Conservation (phyloP, 768 basidiomycete genomes). For the Jaapia argillacea region DNA sequence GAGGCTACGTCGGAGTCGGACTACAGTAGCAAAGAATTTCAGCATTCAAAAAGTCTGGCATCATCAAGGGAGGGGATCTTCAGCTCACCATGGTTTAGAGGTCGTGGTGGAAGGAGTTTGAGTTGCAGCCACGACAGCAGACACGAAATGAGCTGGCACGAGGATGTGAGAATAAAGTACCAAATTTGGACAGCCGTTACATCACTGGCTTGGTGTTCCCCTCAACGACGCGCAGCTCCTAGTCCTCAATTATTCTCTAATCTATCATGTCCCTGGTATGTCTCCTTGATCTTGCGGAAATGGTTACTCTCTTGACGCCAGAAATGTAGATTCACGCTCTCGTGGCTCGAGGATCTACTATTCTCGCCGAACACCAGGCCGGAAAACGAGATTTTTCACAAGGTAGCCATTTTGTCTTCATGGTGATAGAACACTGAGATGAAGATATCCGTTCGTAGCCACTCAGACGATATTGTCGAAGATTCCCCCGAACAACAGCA, state of each 20-base stretch:
- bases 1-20: slow-evolving; percentile 69
- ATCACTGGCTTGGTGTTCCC: too few species aligned
- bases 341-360: slow-evolving; percentile 65
- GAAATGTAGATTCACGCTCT: slow-evolving; percentile 77
- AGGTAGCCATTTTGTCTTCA: slow-evolving; percentile 34
- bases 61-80: background rate
- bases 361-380: slow-evolving; percentile 82
- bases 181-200: too few species aligned
- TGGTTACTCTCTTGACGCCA: too few species aligned
- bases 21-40: slow-evolving; percentile 32
- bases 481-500: slow-evolving; percentile 84
- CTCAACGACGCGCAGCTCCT: background rate
- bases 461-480: slow-evolving; percentile 86
- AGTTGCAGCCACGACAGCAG: background rate
- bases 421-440: background rate
- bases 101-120: too few species aligned
- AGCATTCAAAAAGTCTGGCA: background rate
- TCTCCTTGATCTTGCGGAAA: background rate
- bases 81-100: background rate
- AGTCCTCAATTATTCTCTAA: background rate
- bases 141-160: too few species aligned
- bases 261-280: slow-evolving; percentile 19
- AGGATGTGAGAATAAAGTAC: background rate
- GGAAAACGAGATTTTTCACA: slow-evolving; percentile 83
- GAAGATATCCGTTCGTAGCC: slow-evolving; percentile 29